Conservation (phyloP, 1,139 yeast genomes). For the Saccharomyces hybrid region DNA sequence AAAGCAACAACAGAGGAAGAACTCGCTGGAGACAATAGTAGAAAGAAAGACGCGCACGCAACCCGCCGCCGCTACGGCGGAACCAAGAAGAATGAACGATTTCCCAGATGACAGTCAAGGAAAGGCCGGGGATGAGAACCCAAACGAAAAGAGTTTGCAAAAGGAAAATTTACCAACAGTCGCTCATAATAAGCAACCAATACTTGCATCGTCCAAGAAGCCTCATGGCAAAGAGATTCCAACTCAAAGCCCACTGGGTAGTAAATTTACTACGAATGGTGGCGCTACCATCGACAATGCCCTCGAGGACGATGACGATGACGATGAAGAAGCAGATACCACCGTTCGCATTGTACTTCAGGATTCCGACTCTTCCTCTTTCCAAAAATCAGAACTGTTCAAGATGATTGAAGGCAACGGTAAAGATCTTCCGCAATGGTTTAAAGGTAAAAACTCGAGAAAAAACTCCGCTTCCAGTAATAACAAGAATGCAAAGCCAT, state of each 20-base stretch:
- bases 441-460: constrained; percentile 3
- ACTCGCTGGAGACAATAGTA: constrained; percentile 18
- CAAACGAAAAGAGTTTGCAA: neutral
- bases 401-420: constrained; percentile 22
- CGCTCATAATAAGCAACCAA: neutral
- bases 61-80: constrained; percentile 5
- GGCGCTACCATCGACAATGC: constrained; percentile 4
- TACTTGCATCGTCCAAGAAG: neutral
- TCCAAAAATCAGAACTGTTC: constrained; percentile 23
- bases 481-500: constrained; percentile 18
- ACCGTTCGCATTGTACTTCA: constrained; percentile 11
- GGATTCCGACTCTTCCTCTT: constrained; percentile 15
- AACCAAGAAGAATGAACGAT: constrained; percentile 8
- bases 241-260: neutral
- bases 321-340: constrained; percentile 11
- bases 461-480: constrained; percentile 2
- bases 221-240: neutral
- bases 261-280: neutral
- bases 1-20: constrained; percentile 10
- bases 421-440: constrained; percentile 14
- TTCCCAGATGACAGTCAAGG: constrained; percentile 11
- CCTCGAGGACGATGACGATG: constrained; percentile 11
- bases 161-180: neutral
- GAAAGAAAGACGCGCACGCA: constrained; percentile 8
- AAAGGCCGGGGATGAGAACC: neutral